Conservation (phyloP, 352 stramenopile genomes). For the Phytopythium sindhum region DNA sequence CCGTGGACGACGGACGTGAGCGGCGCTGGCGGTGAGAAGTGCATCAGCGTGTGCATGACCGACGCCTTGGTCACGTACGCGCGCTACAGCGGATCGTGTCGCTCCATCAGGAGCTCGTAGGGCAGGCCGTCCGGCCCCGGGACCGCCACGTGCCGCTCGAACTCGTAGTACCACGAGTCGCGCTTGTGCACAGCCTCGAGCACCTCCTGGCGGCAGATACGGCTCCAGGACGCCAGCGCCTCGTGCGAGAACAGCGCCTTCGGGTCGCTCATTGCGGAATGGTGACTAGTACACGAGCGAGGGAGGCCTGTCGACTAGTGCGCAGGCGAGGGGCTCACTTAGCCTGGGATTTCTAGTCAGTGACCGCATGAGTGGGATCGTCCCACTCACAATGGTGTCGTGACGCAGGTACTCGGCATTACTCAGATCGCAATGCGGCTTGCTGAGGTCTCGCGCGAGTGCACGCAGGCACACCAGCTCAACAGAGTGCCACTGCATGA, state of each 20-base stretch:
- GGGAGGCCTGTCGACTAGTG: no score
- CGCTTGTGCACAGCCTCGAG: slow-evolving; percentile 21
- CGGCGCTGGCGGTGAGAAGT: slow-evolving; percentile 21
- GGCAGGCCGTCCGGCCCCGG: slow-evolving; percentile 8
- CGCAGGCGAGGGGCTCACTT: no score
- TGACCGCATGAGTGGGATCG: no score
- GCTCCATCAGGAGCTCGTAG: slow-evolving; percentile 30
- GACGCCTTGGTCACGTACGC: slow-evolving; percentile 22
- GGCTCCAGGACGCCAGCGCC: slow-evolving; percentile 25
- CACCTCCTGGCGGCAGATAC: slow-evolving; percentile 30
- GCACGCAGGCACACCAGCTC: no score
- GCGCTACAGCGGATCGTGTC: slow-evolving; percentile 16
- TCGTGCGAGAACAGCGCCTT: slow-evolving; percentile 8
- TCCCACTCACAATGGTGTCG: no score
- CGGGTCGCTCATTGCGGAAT: not conserved
- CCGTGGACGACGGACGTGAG: slow-evolving; percentile 40
- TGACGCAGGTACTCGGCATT: no score
- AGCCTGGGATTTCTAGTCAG: no score
- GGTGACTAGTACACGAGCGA: no score
- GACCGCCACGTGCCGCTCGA: slow-evolving; percentile 22
- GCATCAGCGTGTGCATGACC: slow-evolving; percentile 29
- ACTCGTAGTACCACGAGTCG: slow-evolving; percentile 40
- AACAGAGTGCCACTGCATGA: no score
- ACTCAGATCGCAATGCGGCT: no score
- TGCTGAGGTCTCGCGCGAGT: no score